Percentiles rank a stretch among this genome's conserved stretches.
Evolutionary conservation across 2,329 filamentous ascomycete species (phyloP).

Genomic region (Curvularia verruculosa): DNA sequence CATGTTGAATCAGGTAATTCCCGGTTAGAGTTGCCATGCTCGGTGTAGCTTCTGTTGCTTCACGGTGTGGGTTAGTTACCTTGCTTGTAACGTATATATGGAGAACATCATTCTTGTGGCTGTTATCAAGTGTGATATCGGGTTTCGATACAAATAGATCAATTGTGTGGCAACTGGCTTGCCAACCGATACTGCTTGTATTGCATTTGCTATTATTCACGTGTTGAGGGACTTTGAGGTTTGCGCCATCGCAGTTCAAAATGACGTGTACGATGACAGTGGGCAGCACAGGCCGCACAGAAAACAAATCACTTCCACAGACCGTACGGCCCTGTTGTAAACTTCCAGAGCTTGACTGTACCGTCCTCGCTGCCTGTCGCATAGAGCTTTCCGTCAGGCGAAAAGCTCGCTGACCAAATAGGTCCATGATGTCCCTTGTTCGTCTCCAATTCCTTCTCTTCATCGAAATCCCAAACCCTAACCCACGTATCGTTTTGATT

Average conservation of each 20-base stretch:
- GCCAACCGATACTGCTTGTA: not conserved
- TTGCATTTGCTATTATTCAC: conserved; percentile 6
- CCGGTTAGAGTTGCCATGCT: conserved; percentile 24
- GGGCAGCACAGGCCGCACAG: not conserved
- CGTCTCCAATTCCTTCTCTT: conserved; percentile 81
- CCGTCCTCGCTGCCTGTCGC: conserved; percentile 96
- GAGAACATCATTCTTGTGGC: not conserved
- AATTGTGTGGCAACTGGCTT: not conserved
- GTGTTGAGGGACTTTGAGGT: not conserved
- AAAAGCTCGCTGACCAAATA: conserved; percentile 95
- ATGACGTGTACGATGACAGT: not conserved
- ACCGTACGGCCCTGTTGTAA: conserved; percentile 68
- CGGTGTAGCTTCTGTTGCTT: conserved; percentile 8
- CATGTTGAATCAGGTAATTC: conserved; percentile 27
- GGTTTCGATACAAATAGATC: not conserved
- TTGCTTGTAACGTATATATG: not conserved
- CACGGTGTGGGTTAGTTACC: not conserved
- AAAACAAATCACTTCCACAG: conserved; percentile 62
- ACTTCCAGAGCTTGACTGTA: conserved; percentile 90
- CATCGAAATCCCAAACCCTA: conserved; percentile 89
- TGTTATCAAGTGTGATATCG: not conserved
- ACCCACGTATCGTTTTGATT: conserved; percentile 85
- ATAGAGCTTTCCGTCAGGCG: conserved; percentile 93
- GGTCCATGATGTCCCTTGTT: conserved; percentile 97
- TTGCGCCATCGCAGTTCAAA: not conserved